A percentile compares a stretch with the other conserved stretches of the same genome.
These are phyloP conservation scores for Phytophthora litchii DNA, from an alignment of 352 stramenopile species.

Conservation along the genomic window DNA sequence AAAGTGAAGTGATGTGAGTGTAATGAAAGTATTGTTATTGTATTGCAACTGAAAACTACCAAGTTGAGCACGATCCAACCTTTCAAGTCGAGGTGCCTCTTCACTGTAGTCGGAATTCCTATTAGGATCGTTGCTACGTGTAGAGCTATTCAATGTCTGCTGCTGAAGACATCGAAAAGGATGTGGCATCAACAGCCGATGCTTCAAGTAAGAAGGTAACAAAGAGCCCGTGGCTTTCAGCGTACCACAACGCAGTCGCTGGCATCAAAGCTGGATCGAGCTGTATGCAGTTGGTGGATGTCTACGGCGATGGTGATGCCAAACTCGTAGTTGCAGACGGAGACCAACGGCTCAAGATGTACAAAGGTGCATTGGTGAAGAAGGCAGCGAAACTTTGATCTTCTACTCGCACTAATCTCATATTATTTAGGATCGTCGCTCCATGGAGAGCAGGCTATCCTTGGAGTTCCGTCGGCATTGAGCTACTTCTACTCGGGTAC, in stretches of 20 bases:
- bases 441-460: slow-evolving; percentile 79
- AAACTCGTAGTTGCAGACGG: slow-evolving; percentile 82
- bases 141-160: slow-evolving; percentile 13
- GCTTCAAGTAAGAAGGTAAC: slow-evolving; percentile 25
- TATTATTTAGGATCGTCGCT: slow-evolving; percentile 60
- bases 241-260: slow-evolving; percentile 91
- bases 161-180: slow-evolving; percentile 33
- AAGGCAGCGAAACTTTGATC: too few species aligned
- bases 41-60: slow-evolving; percentile 16
- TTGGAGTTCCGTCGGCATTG: slow-evolving; percentile 76
- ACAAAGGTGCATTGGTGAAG: slow-evolving; percentile 58
- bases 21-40: slow-evolving; percentile 15
- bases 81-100: slow-evolving; percentile 26
- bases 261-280: slow-evolving; percentile 84
- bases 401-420: background rate
- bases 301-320: slow-evolving; percentile 84
- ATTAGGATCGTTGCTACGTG: too few species aligned
- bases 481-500: slow-evolving; percentile 76
- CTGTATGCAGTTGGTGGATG: slow-evolving; percentile 78
- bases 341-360: slow-evolving; percentile 88
- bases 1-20: slow-evolving; percentile 3
- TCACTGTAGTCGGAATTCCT: slow-evolving; percentile 16
- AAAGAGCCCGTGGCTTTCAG: slow-evolving; percentile 82
- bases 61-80: slow-evolving; percentile 20
- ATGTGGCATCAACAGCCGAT: slow-evolving; percentile 8